phyloP scores from a whole-genome alignment of 345 rosid genomes.

The Populus davidiana region DNA sequence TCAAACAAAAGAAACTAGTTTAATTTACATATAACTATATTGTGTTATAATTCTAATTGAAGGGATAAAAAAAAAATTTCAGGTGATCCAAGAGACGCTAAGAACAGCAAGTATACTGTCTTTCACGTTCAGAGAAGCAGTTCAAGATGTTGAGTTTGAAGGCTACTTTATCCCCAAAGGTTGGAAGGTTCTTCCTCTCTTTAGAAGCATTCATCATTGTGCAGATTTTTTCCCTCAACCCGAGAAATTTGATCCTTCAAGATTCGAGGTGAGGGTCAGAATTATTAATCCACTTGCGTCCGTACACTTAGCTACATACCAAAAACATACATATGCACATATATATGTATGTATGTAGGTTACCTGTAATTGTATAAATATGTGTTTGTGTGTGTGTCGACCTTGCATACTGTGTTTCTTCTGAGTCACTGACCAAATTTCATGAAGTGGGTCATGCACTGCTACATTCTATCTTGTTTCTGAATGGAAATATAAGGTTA shows the following conservation, averaged over 20 bases:
- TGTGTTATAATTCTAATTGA: too few species aligned
- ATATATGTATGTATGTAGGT: neutral
- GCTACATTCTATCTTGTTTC: constrained; percentile 15
- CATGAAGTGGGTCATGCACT: constrained; percentile 22
- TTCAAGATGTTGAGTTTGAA: constrained; percentile 70
- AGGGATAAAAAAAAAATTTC: neutral
- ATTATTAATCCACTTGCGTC: neutral
- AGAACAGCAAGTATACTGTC: constrained; percentile 84
- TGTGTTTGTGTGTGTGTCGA: too few species aligned
- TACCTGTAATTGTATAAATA: too few species aligned
- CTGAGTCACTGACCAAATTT: neutral
- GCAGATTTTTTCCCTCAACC: constrained; percentile 72
- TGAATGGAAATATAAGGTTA: constrained; percentile 31
- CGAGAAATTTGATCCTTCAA: constrained; percentile 75
- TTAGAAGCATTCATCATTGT: constrained; percentile 78
- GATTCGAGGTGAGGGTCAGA: constrained; percentile 58
- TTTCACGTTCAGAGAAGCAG: constrained; percentile 93
- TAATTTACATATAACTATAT: neutral
- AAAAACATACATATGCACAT: neutral
- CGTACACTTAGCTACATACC: neutral
- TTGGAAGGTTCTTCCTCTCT: constrained; percentile 97
- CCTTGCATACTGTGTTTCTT: neutral
- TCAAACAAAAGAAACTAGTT: neutral
- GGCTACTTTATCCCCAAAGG: constrained; percentile 88
- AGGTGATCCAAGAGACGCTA: constrained; percentile 97